Base-by-base conservation (phyloP, 75 land plant genomes). In the Isoetes taiwanensis region DNA sequence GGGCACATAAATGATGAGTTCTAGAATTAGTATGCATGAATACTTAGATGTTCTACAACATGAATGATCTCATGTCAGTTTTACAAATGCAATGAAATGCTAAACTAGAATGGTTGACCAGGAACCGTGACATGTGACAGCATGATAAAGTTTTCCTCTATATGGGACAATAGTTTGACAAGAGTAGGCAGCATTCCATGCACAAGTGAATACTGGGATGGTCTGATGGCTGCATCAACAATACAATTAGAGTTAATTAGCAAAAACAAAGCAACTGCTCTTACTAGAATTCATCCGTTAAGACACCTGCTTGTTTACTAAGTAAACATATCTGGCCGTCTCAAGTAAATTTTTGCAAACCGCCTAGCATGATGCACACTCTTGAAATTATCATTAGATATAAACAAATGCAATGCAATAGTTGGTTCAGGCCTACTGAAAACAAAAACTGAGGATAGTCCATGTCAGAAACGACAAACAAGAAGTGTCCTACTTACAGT, bases 331-430 rank as follows among this genome's bases (percentile, higher is more conserved):
- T 34, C 81, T 64, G 32, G 86, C 75, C 25, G 91, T 90, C 34
- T 86, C 91, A 56, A 90, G 61, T 39, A 90, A 78, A 60, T 90
- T 77, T 56, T 84, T 24, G 97, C 75, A 55, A 90, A 57, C 34
- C 67, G 59, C 65, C 64, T 74, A 35, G 91, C 97, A 62, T 71
- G 79, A 64, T 90, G 87, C 59, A 90, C 68, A 43, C 82, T 76
- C 67, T 72, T 90, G 32, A 70, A 28, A 62, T 78, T 78, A 20
- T 70, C 79, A 34, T 80, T 69, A 50, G 84, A 76, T 58, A 90
- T 59, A 52, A 64, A 69, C 41, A 90, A 67, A 72, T 90, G 87
- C 54, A 90, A n/a, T n/a, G n/a, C n/a, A n/a, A 40, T 3, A 84
- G 80, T 61, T 82, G 78, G 14, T 75, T 77, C 32, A 46, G 52